Base-by-base conservation (phyloP, 257 asterid genomes). In the Nicotiana noctiflora region DNA sequence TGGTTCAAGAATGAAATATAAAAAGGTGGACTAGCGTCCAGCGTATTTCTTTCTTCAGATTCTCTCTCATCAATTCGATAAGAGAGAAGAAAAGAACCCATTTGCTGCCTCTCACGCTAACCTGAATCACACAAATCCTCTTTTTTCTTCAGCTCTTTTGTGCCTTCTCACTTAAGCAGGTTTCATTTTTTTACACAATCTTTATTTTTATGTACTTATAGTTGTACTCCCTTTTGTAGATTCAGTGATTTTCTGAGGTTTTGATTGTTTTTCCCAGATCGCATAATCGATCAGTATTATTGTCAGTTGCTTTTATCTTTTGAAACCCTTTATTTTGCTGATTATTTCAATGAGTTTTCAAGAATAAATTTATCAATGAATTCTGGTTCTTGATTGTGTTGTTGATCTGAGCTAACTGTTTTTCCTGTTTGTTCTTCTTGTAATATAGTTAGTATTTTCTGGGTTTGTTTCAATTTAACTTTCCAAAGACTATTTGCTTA, bases 11-110 rank as follows among this genome's bases (percentile, higher is more conserved):
- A 66, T 53, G 32, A 29, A 29, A 76, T 80, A 40, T 12, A n/a
- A 62, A 81, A 10, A 19, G 40, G 23, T 74, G 64, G 84, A 81
- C 80, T 70, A 15, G 32, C 80, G 65, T 27, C 77, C 80, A 72
- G 55, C 52, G 17, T 8, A 59, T 75, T 81, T 74, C 77, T 34
- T 80, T 23, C 31, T 10, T 65, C 53, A 66, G 81, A 80, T 80
- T 85, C 84, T 78, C 82, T 63, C 83, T 82, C 79, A 57, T 85
- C 84, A 67, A 40, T 34, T 84, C 75, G 80, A 77, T 68, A 61
- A 77, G 84, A 78, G 81, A 76, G 79, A 13, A 51, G 40, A 46
- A 40, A 8, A 74, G 79, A 49, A 49, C 74, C 72, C 61, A 44
- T 23, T 37, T 74, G 75, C 55, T 60, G 51, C 2, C 12, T 60